Conservation (phyloP, 306 rosid genomes). For the Benincasa hispida region DNA sequence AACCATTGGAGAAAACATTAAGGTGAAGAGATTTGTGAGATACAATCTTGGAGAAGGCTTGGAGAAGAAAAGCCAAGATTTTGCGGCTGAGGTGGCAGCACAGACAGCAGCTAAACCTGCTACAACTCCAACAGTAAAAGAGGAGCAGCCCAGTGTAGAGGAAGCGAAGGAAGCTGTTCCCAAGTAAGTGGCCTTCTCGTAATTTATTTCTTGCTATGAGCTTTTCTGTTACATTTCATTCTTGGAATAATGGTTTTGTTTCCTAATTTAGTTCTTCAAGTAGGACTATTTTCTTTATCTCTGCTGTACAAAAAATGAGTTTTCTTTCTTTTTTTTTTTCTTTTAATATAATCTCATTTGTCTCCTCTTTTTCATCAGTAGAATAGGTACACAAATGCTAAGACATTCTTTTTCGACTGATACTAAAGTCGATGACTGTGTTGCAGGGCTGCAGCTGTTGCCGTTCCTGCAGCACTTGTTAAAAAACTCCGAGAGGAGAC, state of each 20-base stretch:
- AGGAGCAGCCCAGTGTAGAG: constrained; percentile 36
- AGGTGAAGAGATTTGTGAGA: constrained; percentile 84
- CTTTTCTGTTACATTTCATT: background rate
- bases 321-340: background rate
- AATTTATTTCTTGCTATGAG: background rate
- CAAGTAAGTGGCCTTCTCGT: constrained; percentile 42
- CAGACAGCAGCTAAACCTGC: constrained; percentile 67
- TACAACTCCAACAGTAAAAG: constrained; percentile 28
- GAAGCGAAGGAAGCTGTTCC: constrained; percentile 50
- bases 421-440: constrained; percentile 2
- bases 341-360: background rate
- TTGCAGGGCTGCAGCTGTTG: constrained; percentile 55
- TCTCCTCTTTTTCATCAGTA: background rate
- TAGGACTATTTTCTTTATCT: background rate
- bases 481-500: constrained; percentile 89
- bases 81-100: constrained; percentile 99
- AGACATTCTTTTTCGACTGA: background rate
- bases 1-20: constrained; percentile 87
- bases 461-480: constrained; percentile 64
- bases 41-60: constrained; percentile 97
- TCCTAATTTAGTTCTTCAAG: background rate
- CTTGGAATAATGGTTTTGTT: background rate
- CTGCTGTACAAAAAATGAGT: background rate
- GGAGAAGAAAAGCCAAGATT: constrained; percentile 92
- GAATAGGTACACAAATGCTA: background rate